Percentiles rank a stretch among this genome's conserved stretches.
Conservation (phyloP, 2,329 filamentous ascomycete genomes). For the Beauveria australis region DNA sequence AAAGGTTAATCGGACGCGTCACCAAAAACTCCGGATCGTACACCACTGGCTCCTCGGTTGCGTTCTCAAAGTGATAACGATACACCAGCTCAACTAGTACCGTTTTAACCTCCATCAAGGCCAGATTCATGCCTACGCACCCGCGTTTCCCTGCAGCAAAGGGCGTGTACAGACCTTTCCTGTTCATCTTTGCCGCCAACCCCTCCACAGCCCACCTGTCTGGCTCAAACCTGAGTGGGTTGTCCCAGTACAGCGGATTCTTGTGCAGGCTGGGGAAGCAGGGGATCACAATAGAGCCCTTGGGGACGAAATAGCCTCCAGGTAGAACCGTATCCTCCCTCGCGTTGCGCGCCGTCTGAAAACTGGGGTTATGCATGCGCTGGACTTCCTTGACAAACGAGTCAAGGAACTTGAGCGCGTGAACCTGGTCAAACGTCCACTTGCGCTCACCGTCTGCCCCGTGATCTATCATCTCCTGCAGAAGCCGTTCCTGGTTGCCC, state of each 20-base stretch:
- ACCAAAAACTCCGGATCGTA: conserved; percentile 17
- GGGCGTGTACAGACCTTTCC: conserved; percentile 42
- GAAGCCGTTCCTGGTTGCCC: conserved; percentile 41
- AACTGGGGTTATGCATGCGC: conserved; percentile 46
- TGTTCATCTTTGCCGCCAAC: conserved; percentile 35
- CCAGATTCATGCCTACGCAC: conserved; percentile 54
- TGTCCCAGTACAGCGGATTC: conserved; percentile 43
- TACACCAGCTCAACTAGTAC: conserved; percentile 45
- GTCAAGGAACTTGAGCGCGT: conserved; percentile 38
- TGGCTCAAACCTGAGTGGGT: conserved; percentile 44
- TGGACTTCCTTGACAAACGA: conserved; percentile 48
- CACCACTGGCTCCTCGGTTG: conserved; percentile 12
- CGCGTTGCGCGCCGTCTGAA: conserved; percentile 46
- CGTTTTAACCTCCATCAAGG: conserved; percentile 47
- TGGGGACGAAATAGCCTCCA: conserved; percentile 43
- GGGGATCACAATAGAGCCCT: conserved; percentile 38
- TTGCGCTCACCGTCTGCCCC: conserved; percentile 29
- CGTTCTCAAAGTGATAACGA: conserved; percentile 22
- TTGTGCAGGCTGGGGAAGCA: conserved; percentile 36
- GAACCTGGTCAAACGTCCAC: conserved; percentile 33
- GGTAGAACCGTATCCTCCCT: conserved; percentile 43
- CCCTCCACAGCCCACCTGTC: conserved; percentile 43
- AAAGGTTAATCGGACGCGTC: conserved; percentile 17
- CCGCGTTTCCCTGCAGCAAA: conserved; percentile 44
- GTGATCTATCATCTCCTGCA: conserved; percentile 45